Percentiles rank a stretch among this genome's conserved stretches.
Conservation (phyloP, 495 filamentous ascomycete genomes). For the Umbilicaria muhlenbergii region DNA sequence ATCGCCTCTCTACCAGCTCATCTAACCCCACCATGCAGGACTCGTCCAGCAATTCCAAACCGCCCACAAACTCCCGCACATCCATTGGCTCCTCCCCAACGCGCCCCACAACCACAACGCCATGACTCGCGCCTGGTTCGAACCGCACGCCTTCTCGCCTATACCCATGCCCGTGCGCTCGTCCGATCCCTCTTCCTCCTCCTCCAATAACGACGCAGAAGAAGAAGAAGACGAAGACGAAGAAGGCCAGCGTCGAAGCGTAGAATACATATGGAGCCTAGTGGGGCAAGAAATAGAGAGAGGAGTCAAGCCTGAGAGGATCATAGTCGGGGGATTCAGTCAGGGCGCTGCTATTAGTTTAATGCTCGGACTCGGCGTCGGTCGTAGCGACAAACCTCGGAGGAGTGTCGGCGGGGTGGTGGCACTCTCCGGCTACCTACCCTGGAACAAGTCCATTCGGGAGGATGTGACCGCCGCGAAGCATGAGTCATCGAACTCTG, state of each 20-base stretch:
- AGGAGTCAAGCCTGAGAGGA: slow-evolving; percentile 20
- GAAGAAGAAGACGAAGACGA: slow-evolving; percentile 20
- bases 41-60: slow-evolving; percentile 24
- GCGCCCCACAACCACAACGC: slow-evolving; percentile 24
- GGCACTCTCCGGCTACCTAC: slow-evolving; percentile 25
- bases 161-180: slow-evolving; percentile 11
- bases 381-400: slow-evolving; percentile 12
- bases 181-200: slow-evolving; percentile 9
- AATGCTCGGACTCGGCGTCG: slow-evolving; percentile 19
- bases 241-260: slow-evolving; percentile 18
- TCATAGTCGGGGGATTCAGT: slow-evolving; percentile 27
- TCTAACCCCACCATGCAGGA: slow-evolving; percentile 4
- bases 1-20: not conserved
- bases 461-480: not conserved
- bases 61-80: slow-evolving; percentile 21
- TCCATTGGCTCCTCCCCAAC: slow-evolving; percentile 28
- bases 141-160: slow-evolving; percentile 19
- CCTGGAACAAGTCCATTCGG: slow-evolving; percentile 4
- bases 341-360: slow-evolving; percentile 26
- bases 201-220: slow-evolving; percentile 11
- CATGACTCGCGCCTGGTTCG: slow-evolving; percentile 24
- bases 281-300: slow-evolving; percentile 20
- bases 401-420: slow-evolving; percentile 18
- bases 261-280: slow-evolving; percentile 21
- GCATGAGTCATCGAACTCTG: not conserved